Conservation (phyloP, 2,329 filamentous ascomycete species). For the Neurospora sp. region DNA sequence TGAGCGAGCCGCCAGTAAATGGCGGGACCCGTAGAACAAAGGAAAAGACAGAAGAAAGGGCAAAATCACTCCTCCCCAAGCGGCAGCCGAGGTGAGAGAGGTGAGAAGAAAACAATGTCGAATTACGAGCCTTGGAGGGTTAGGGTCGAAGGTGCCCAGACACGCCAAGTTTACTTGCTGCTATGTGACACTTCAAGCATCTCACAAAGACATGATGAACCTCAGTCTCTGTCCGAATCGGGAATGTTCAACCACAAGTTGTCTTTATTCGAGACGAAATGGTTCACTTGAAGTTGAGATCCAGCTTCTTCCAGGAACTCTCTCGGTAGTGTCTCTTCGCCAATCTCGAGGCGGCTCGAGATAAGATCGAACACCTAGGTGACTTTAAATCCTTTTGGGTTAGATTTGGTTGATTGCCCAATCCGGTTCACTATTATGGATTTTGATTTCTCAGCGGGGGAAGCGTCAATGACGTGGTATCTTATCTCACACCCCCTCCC, state of each 20-base stretch:
- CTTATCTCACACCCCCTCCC: background rate
- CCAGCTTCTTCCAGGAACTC: background rate
- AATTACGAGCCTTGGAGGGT: background rate
- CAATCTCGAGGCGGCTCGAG: background rate
- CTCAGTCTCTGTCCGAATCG: background rate
- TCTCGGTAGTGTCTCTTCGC: background rate
- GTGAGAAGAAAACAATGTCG: background rate
- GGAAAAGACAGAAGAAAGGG: too few species aligned
- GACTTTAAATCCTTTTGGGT: background rate
- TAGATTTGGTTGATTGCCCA: background rate
- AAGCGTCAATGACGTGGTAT: background rate
- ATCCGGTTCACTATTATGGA: background rate
- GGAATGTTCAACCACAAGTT: background rate
- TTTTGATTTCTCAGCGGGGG: background rate
- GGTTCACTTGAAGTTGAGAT: background rate
- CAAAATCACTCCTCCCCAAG: too few species aligned
- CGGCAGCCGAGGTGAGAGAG: background rate
- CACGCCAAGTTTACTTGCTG: background rate
- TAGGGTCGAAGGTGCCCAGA: background rate
- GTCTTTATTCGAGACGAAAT: background rate
- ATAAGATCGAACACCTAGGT: background rate
- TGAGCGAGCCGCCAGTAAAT: too few species aligned
- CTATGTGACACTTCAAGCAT: background rate
- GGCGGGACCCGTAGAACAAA: too few species aligned
- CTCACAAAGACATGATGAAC: background rate